Evolutionary conservation across 2,329 filamentous ascomycete genomes (phyloP).

Genomic region (Fusarium coicis): DNA sequence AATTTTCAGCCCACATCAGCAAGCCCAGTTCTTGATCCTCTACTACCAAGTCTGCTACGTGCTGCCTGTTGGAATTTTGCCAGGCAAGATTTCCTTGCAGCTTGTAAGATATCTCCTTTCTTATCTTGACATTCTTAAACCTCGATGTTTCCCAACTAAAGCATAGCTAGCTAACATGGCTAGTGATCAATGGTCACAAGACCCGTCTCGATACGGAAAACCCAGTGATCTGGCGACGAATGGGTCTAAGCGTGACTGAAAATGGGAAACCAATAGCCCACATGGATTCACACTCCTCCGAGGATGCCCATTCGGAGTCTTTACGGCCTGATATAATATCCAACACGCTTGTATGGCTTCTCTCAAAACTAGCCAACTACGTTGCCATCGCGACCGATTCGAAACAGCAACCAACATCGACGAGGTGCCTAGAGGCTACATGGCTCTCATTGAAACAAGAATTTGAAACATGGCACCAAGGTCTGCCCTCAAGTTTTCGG

Average conservation of each 20-base stretch:
- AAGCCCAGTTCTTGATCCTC: not conserved
- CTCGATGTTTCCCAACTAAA: not conserved
- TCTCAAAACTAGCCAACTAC: not conserved
- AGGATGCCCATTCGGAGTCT: not conserved
- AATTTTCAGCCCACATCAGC: not conserved
- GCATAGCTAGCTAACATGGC: not conserved
- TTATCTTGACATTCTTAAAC: not conserved
- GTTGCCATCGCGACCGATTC: not conserved
- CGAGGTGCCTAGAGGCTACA: not conserved
- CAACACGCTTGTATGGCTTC: not conserved
- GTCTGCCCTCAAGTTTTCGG: not conserved
- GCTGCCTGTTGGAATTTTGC: not conserved
- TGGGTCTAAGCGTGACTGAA: not conserved
- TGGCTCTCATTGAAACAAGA: not conserved
- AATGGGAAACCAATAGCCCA: not conserved
- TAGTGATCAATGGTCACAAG: not conserved
- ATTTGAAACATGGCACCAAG: not conserved
- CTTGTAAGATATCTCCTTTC: not conserved
- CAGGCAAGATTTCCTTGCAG: not conserved
- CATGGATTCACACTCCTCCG: not conserved
- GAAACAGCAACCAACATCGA: not conserved
- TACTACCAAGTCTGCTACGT: not conserved
- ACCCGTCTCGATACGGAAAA: not conserved
- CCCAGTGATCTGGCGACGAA: not conserved
- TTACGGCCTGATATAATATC: not conserved